Conservation (phyloP, 228 moss, liverwort and hornwort genomes). For the Sphagnum magellanicum region DNA sequence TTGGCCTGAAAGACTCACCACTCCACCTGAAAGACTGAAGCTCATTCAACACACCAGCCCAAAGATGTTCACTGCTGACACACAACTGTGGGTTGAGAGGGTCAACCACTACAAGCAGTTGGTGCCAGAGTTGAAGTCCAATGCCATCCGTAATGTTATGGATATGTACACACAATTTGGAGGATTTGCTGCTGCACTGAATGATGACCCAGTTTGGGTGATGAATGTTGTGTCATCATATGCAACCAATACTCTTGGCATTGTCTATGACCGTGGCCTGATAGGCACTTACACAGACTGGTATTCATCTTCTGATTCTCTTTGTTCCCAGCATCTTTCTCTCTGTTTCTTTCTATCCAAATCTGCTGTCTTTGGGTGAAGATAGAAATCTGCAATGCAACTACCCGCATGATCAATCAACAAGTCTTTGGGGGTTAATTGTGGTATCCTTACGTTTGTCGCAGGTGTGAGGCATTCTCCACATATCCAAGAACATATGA, state of each 20-base stretch:
- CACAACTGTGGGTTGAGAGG: slow-evolving; percentile 50
- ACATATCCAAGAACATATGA: slow-evolving; percentile 97
- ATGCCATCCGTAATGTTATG: slow-evolving; percentile 74
- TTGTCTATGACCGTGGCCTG: slow-evolving; percentile 76
- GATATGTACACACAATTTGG: slow-evolving; percentile 75
- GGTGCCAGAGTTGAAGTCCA: slow-evolving; percentile 60
- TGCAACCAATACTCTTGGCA: slow-evolving; percentile 65
- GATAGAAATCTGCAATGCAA: too few species aligned
- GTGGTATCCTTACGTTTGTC: too few species aligned
- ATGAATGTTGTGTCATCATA: slow-evolving; percentile 93
- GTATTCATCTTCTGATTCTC: slow-evolving; percentile 13
- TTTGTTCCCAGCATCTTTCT: too few species aligned
- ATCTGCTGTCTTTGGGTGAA: too few species aligned
- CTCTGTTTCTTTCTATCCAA: too few species aligned
- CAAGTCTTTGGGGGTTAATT: too few species aligned
- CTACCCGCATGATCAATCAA: too few species aligned
- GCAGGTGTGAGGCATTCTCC: slow-evolving; percentile 98
- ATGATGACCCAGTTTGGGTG: slow-evolving; percentile 69
- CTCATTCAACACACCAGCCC: slow-evolving; percentile 35
- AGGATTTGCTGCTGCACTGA: slow-evolving; percentile 61
- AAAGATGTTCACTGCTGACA: slow-evolving; percentile 45
- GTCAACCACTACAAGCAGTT: slow-evolving; percentile 72
- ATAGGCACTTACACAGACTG: slow-evolving; percentile 79
- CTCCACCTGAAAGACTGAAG: slow-evolving; percentile 54
- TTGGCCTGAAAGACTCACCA: slow-evolving; percentile 70